Evolutionary conservation across 1,139 yeast species (phyloP), one percentile per base, ranked within the genome.

Genomic region (Waltiozyma solani): DNA sequence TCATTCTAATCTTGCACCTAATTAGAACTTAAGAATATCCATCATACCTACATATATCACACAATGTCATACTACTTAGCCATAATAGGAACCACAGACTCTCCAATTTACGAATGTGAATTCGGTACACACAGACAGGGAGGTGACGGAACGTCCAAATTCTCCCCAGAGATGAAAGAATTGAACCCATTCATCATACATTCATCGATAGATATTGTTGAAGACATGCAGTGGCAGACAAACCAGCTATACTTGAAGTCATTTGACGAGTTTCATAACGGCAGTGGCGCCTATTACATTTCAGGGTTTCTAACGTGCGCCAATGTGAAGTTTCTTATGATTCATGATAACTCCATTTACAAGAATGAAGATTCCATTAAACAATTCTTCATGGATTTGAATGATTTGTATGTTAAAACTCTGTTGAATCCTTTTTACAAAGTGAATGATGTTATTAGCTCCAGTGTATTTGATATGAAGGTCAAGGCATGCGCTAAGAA

Each of bases 231-330:
- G 53, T 89, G 95, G 94, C 71, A 76, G 36, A 66, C 76, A 13
- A 74, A 69, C 46, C 68, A 71, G 34, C 67, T 51, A 9, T 53
- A 84, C 52, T 63, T 87, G 45, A 91, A 91, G 36, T 75, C 76
- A 37, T 74, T 91, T 15, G 98, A 91, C 61, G 78, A 81, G 35
- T 91, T 87, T 58, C 85, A 89, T 57, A 13, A 13, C 30, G 30
- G 30, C 5, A 14, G 18, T 8, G 27, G 27, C 12, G 8, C 27
- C 11, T 74, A 80, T 46, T 65, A 70, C 42, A 76, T 91, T 18
- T 82, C 86, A 40, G 94, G 93, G 12, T 91, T 78, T 57, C 69
- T 89, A 26, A 86, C 96, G 0, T 91, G 89, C 41, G 94, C 96
- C 4, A 89, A 85, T 52, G 73, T 85, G 48, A 86, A 87, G 55